Percentiles rank a stretch among this genome's conserved stretches.
These are phyloP conservation scores for Rheum nobile DNA, from an alignment of 148 eudicot species.

Conservation along the genomic window DNA sequence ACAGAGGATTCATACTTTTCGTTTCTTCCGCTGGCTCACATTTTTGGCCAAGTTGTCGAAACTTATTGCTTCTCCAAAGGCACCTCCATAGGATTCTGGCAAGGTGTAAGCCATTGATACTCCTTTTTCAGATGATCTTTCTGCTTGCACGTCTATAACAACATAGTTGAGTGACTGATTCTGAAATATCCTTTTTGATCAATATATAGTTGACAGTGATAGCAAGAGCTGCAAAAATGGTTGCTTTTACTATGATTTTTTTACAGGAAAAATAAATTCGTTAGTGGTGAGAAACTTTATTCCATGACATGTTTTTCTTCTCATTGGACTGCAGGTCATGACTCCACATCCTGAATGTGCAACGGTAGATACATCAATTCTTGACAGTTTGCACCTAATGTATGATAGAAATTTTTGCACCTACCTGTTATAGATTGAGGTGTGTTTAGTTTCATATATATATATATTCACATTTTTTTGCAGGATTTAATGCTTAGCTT, in stretches of 20 bases:
- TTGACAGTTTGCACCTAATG: conserved; percentile 6
- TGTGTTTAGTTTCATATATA: neutral
- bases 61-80: conserved; percentile 64
- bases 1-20: conserved; percentile 78
- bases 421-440: conserved; percentile 9
- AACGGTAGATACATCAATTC: conserved; percentile 5
- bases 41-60: conserved; percentile 83
- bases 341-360: conserved; percentile 8
- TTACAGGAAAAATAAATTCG: neutral
- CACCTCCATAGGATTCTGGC: conserved; percentile 91
- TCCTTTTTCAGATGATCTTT: too few relatives aligned
- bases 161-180: neutral
- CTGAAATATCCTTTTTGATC: neutral
- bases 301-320: neutral
- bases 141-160: neutral
- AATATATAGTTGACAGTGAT: conserved; percentile 15
- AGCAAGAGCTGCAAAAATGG: neutral
- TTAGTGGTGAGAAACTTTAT: neutral
- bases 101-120: conserved; percentile 63
- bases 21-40: conserved; percentile 89
- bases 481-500: too few relatives aligned
- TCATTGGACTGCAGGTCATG: neutral
- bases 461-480: neutral
- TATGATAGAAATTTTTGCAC: conserved; percentile 7
- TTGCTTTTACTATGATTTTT: neutral